Percentiles rank a stretch among this genome's conserved stretches.
Evolutionary conservation across 1,284 basidiomycete genomes (phyloP).

Genomic region (Puccinia hordei): DNA sequence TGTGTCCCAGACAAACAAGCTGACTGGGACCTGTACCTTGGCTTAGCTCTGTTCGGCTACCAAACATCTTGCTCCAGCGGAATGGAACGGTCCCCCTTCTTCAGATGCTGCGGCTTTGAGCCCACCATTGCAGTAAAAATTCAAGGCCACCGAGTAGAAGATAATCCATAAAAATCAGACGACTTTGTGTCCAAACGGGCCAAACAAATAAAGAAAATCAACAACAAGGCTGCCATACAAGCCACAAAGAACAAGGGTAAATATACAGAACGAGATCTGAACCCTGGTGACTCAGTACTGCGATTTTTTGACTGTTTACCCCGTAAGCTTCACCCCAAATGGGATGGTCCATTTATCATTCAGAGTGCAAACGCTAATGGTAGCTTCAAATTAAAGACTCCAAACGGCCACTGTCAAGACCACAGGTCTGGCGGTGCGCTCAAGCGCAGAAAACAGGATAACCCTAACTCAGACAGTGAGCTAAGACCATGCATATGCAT

Average conservation of each 20-base stretch:
- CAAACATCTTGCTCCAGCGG: not conserved
- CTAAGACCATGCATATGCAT: no score
- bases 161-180: not conserved
- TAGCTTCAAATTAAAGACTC: not conserved
- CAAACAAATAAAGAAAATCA: not conserved
- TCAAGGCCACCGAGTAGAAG: not conserved
- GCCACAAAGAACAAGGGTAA: not conserved
- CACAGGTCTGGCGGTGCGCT: no score
- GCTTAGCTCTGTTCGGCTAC: conserved; percentile 9
- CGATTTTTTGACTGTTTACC: not conserved
- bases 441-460: no score
- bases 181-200: not conserved
- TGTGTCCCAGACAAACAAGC: conserved; percentile 21
- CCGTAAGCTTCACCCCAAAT: conserved; percentile 3
- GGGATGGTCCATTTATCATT: conserved; percentile 20
- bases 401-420: no score
- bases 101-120: conserved; percentile 7
- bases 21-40: conserved; percentile 3
- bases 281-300: not conserved
- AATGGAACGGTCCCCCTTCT: conserved; percentile 11
- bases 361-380: not conserved
- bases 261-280: not conserved
- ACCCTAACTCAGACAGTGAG: no score
- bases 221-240: not conserved
- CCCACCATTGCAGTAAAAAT: not conserved